Conservation (phyloP, 108 stramenopile species). For the Nitzschia inconspicua region DNA sequence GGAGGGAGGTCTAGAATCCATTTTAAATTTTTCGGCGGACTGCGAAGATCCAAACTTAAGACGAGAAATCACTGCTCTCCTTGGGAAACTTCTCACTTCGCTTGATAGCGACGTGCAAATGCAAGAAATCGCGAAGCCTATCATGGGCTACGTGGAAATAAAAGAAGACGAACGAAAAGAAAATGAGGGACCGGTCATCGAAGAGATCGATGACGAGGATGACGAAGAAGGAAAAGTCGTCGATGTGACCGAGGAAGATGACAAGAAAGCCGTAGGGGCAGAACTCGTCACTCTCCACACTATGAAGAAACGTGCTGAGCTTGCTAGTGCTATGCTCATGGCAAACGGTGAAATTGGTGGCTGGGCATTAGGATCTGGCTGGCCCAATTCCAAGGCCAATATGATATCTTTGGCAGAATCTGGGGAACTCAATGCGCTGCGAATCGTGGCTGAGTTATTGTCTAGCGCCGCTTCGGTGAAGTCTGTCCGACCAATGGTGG, state of each 20-base stretch:
- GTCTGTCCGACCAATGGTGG: constrained; percentile 48
- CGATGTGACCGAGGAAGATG: constrained; percentile 19
- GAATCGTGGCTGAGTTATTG: constrained; percentile 76
- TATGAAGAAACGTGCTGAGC: constrained; percentile 60
- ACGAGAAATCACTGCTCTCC: constrained; percentile 55
- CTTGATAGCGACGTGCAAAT: constrained; percentile 46
- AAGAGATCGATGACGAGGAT: constrained; percentile 61
- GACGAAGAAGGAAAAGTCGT: constrained; percentile 43
- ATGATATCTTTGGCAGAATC: constrained; percentile 53
- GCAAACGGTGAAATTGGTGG: constrained; percentile 61
- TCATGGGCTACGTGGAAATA: constrained; percentile 35
- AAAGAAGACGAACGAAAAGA: constrained; percentile 23
- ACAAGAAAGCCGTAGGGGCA: not conserved
- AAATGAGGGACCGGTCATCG: constrained; percentile 42
- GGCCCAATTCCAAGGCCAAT: constrained; percentile 49
- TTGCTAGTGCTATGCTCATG: constrained; percentile 62
- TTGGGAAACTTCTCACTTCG: constrained; percentile 38
- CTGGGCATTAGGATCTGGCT: constrained; percentile 70
- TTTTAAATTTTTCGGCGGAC: constrained; percentile 39
- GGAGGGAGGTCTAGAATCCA: constrained; percentile 49
- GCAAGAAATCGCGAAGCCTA: constrained; percentile 41
- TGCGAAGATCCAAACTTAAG: constrained; percentile 50
- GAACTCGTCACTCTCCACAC: constrained; percentile 20
- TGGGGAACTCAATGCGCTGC: constrained; percentile 60
- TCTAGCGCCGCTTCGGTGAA: constrained; percentile 76